phyloP scores from a whole-genome alignment of 2,329 filamentous ascomycete species.

The Cladophialophora yegresii region DNA sequence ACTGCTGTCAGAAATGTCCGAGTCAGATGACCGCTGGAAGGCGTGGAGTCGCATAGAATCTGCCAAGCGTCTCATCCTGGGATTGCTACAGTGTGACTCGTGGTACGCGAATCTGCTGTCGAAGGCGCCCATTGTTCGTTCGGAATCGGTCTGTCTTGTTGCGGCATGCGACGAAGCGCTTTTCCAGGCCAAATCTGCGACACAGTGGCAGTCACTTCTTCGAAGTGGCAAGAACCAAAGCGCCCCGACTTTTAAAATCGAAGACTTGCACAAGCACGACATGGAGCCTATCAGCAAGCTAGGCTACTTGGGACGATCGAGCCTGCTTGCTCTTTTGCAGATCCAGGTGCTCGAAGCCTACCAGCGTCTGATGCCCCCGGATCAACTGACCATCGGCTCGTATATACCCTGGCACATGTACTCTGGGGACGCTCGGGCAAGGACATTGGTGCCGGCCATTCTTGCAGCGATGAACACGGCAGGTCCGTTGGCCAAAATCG shows the following conservation, averaged over 20 bases:
- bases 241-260: conserved; percentile 42
- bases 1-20: conserved; percentile 48
- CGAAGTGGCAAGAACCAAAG: conserved; percentile 42
- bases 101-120: conserved; percentile 54
- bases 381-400: conserved; percentile 42
- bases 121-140: conserved; percentile 50
- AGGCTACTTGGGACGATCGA: conserved; percentile 33
- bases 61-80: conserved; percentile 53
- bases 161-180: conserved; percentile 51
- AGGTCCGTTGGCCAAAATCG: conserved; percentile 26
- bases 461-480: conserved; percentile 26
- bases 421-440: conserved; percentile 51
- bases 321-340: conserved; percentile 45
- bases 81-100: conserved; percentile 50
- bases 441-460: conserved; percentile 34
- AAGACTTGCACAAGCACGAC: conserved; percentile 37
- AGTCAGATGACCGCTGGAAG: conserved; percentile 54
- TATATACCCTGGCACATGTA: conserved; percentile 52
- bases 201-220: conserved; percentile 44
- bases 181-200: conserved; percentile 46
- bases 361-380: conserved; percentile 45
- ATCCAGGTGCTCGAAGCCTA: conserved; percentile 49
- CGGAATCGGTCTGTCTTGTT: conserved; percentile 51
- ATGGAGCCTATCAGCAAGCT: conserved; percentile 44
- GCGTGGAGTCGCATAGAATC: conserved; percentile 57